Conservation (phyloP, 768 basidiomycete species). For the Paxillus ammoniavirescens region DNA sequence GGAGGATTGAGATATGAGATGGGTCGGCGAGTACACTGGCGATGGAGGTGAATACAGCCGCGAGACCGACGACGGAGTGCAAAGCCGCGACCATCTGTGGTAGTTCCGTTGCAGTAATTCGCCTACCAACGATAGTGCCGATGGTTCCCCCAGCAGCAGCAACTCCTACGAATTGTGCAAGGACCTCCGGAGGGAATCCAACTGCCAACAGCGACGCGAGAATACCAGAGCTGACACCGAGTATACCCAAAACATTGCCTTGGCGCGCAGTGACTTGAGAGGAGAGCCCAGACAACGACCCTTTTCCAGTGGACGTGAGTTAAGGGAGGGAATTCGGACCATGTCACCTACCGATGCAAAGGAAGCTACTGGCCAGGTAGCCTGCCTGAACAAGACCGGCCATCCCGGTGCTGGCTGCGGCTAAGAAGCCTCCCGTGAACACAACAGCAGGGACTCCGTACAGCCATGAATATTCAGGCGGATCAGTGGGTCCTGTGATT, state of each 20-base stretch:
- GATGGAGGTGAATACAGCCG: slow-evolving; percentile 84
- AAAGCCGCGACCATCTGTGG: slow-evolving; percentile 82
- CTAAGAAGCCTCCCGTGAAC: slow-evolving; percentile 81
- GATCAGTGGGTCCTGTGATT: slow-evolving; percentile 68
- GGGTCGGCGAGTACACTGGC: slow-evolving; percentile 75
- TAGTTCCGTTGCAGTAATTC: slow-evolving; percentile 84
- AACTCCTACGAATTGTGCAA: slow-evolving; percentile 77
- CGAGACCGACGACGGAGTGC: slow-evolving; percentile 88
- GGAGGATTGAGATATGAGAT: slow-evolving; percentile 66
- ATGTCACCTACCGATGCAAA: slow-evolving; percentile 66
- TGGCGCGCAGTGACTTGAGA: slow-evolving; percentile 82
- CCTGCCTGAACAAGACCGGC: slow-evolving; percentile 86
- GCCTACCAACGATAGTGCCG: slow-evolving; percentile 73
- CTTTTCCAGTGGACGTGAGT: slow-evolving; percentile 33
- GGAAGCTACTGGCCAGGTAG: slow-evolving; percentile 80
- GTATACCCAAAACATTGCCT: slow-evolving; percentile 86
- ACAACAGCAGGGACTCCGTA: slow-evolving; percentile 78
- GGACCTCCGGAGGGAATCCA: slow-evolving; percentile 72
- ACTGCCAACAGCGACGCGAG: slow-evolving; percentile 79
- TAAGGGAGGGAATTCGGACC: not conserved
- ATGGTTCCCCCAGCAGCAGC: slow-evolving; percentile 70
- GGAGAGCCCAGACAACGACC: slow-evolving; percentile 73
- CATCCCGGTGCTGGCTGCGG: slow-evolving; percentile 82
- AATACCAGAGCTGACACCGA: slow-evolving; percentile 82
- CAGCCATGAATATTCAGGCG: slow-evolving; percentile 85